phyloP scores from a whole-genome alignment of 805 yeast species.

The Cyberlindnera amylophila region DNA sequence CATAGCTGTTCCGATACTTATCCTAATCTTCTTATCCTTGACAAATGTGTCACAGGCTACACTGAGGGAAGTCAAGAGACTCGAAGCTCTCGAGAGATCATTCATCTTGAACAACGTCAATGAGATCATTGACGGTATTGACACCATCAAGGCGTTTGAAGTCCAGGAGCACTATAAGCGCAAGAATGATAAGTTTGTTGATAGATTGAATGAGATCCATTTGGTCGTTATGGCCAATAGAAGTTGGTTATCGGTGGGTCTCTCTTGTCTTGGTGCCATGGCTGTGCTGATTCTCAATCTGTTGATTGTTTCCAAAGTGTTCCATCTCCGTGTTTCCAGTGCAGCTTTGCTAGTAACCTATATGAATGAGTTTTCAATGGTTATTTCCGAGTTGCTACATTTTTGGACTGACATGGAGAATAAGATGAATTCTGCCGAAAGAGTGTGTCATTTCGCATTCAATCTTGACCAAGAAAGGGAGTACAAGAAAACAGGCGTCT shows the following conservation, averaged over 20 bases:
- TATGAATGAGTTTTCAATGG: too few relatives aligned
- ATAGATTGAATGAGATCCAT: conserved; percentile 66
- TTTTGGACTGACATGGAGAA: conserved; percentile 67
- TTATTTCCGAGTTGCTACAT: conserved; percentile 41
- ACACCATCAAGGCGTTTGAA: conserved; percentile 58
- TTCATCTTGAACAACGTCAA: conserved; percentile 67
- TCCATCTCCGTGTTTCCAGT: conserved; percentile 56
- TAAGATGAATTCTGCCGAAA: conserved; percentile 73
- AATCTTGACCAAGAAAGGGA: conserved; percentile 67
- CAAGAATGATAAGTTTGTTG: conserved; percentile 48
- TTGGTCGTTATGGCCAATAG: conserved; percentile 61
- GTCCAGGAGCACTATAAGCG: conserved; percentile 45
- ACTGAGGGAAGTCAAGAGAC: conserved; percentile 70
- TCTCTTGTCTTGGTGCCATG: conserved; percentile 48
- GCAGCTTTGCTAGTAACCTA: conserved; percentile 68
- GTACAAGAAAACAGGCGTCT: conserved; percentile 42
- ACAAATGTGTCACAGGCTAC: conserved; percentile 64
- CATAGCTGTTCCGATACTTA: conserved; percentile 54
- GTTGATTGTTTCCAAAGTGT: conserved; percentile 57
- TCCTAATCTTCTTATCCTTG: conserved; percentile 38
- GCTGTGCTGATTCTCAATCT: conserved; percentile 53
- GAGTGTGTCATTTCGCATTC: conserved; percentile 62
- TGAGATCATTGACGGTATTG: conserved; percentile 64
- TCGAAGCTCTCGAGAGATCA: conserved; percentile 70
- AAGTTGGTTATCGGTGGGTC: conserved; percentile 63